Evolutionary conservation across 2,329 filamentous ascomycete species (phyloP).

Genomic region (Huntiella moniliformis): DNA sequence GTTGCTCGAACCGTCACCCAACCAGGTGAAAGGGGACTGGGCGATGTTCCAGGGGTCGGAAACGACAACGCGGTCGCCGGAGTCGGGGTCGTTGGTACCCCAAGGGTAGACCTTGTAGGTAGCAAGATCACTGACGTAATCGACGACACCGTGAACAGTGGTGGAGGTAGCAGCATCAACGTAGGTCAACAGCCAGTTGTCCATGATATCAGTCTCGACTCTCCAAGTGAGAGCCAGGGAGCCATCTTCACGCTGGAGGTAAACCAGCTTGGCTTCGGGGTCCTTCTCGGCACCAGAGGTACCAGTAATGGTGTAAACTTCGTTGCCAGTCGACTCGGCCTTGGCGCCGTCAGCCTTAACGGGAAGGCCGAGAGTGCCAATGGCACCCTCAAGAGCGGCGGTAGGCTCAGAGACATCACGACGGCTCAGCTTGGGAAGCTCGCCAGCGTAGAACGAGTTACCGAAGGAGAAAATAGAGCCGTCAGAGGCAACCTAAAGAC

Average conservation of each 20-base stretch:
- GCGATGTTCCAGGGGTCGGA: conserved; percentile 28
- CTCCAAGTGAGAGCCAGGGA: conserved; percentile 34
- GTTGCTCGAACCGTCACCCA: conserved; percentile 25
- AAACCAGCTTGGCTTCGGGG: conserved; percentile 36
- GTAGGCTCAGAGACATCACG: conserved; percentile 25
- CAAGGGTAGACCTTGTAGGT: conserved; percentile 38
- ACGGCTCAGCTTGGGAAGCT: conserved; percentile 23
- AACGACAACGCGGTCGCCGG: conserved; percentile 25
- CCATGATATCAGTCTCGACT: conserved; percentile 36
- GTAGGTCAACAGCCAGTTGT: conserved; percentile 42
- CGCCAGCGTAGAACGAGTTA: conserved; percentile 27
- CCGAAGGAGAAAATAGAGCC: conserved; percentile 39
- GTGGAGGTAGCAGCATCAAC: conserved; percentile 30
- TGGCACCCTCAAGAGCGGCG: conserved; percentile 24
- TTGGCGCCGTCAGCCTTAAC: conserved; percentile 17
- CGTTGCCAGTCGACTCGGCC: conserved; percentile 16
- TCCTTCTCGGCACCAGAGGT: conserved; percentile 30
- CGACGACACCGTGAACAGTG: conserved; percentile 32
- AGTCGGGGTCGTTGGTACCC: conserved; percentile 34
- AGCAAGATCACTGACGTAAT: conserved; percentile 35
- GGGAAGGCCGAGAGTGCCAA: conserved; percentile 18
- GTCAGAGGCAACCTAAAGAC: conserved; percentile 26
- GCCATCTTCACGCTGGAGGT: conserved; percentile 30
- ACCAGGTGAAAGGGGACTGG: conserved; percentile 35
- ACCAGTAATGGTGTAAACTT: conserved; percentile 25